Percentiles rank a stretch among this genome's conserved stretches.
These are phyloP conservation scores for Globisporangium nunn DNA, from an alignment of 352 stramenopile species.

Conservation along the genomic window DNA sequence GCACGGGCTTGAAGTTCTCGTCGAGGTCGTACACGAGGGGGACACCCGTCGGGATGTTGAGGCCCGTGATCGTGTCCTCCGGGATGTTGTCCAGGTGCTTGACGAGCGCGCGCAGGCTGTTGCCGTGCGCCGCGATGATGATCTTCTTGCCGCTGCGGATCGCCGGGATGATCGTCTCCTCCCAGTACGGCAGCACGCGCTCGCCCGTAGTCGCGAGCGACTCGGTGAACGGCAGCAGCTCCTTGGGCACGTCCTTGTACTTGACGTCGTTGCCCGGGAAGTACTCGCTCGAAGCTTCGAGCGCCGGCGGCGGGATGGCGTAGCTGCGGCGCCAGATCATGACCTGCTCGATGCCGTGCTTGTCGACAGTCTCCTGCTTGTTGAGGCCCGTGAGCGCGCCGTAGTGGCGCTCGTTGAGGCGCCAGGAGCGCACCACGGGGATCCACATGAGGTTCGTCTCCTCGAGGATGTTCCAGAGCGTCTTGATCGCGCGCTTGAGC, in stretches of 20 bases:
- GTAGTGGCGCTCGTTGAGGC: slow-evolving; percentile 99
- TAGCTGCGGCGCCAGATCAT: slow-evolving; percentile 97
- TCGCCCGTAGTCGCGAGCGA: slow-evolving; percentile 91
- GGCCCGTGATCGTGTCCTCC: slow-evolving; percentile 93
- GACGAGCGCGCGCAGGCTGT: slow-evolving; percentile 96
- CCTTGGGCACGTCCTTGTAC: slow-evolving; percentile 87
- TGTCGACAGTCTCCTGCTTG: slow-evolving; percentile 98
- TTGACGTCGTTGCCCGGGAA: slow-evolving; percentile 90
- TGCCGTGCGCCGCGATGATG: slow-evolving; percentile 97
- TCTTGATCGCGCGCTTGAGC: slow-evolving; percentile 97
- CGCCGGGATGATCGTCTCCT: slow-evolving; percentile 91
- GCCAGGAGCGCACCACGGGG: slow-evolving; percentile 90
- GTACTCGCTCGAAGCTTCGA: slow-evolving; percentile 83
- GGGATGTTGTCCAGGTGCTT: slow-evolving; percentile 98
- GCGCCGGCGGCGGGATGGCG: slow-evolving; percentile 92
- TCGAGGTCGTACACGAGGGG: slow-evolving; percentile 97
- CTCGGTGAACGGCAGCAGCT: slow-evolving; percentile 91
- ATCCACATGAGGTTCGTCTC: slow-evolving; percentile 98
- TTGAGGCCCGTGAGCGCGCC: slow-evolving; percentile 96
- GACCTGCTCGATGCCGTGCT: slow-evolving; percentile 97
- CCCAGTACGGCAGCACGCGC: slow-evolving; percentile 95
- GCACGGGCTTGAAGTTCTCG: slow-evolving; percentile 95
- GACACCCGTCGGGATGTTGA: slow-evolving; percentile 96
- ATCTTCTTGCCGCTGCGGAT: slow-evolving; percentile 95
- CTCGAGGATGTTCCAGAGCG: slow-evolving; percentile 95